These are phyloP conservation scores for Suillus spraguei DNA, from an alignment of 768 basidiomycete species.

Conservation along the genomic window DNA sequence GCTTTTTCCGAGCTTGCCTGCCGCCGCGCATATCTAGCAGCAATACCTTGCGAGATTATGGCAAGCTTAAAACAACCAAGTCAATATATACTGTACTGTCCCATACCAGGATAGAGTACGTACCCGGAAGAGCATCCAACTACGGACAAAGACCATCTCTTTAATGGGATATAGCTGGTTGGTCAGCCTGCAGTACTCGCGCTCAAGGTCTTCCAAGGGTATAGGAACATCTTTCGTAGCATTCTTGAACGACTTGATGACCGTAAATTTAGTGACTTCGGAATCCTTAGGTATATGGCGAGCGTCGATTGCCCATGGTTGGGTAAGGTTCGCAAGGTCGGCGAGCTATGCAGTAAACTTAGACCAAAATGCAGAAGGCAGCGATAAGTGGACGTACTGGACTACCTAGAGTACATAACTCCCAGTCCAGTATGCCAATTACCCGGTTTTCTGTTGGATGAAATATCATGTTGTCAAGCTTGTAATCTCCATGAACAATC, in stretches of 20 bases:
- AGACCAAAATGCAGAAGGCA: background rate
- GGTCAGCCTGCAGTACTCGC: conserved; percentile 74
- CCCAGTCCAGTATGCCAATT: conserved; percentile 97
- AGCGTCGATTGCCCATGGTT: conserved; percentile 73
- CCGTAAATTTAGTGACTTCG: conserved; percentile 15
- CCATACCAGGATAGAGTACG: conserved; percentile 18
- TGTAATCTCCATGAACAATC: conserved; percentile 98
- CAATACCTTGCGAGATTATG: conserved; percentile 88
- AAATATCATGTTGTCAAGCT: conserved; percentile 96
- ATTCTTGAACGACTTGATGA: conserved; percentile 68
- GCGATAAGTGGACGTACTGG: conserved; percentile 55
- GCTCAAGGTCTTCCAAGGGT: conserved; percentile 70
- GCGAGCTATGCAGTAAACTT: conserved; percentile 55
- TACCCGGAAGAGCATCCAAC: conserved; percentile 86
- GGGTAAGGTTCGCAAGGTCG: conserved; percentile 88
- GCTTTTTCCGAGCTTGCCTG: conserved; percentile 91
- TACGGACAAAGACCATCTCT: conserved; percentile 79
- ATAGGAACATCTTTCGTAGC: conserved; percentile 58
- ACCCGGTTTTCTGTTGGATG: conserved; percentile 90
- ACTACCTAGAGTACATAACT: conserved; percentile 92
- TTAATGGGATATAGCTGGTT: conserved; percentile 71
- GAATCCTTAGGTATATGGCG: conserved; percentile 36
- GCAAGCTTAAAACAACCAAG: conserved; percentile 50
- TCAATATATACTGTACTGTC: conserved; percentile 2
- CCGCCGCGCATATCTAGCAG: conserved; percentile 79